A percentile compares a stretch with the other conserved stretches of the same genome.
These are phyloP conservation scores for Tuber magnatum DNA, from an alignment of 495 filamentous ascomycete species.

Conservation along the genomic window DNA sequence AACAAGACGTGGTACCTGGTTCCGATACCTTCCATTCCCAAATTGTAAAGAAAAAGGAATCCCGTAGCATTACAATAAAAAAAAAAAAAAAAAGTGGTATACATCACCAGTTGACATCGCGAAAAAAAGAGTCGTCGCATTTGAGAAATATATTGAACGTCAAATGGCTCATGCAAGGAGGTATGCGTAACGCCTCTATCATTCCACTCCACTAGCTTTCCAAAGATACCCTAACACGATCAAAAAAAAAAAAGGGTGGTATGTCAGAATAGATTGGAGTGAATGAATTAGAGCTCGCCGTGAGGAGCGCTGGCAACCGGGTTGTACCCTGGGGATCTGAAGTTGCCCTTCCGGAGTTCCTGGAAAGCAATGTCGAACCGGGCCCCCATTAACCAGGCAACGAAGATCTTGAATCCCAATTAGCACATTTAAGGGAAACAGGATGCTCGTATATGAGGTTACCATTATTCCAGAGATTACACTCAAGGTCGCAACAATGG, in stretches of 20 bases:
- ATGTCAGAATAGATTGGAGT: background rate
- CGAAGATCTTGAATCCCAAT: slow-evolving; percentile 39
- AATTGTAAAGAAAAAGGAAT: background rate
- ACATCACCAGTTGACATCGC: background rate
- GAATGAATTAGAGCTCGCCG: background rate
- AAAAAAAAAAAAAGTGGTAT: background rate
- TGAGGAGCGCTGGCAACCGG: background rate
- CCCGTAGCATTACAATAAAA: background rate
- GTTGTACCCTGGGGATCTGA: slow-evolving; percentile 29
- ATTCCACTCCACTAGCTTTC: background rate
- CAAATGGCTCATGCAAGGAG: background rate
- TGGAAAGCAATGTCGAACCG: slow-evolving; percentile 58
- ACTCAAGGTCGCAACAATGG: slow-evolving; percentile 55
- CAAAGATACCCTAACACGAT: background rate
- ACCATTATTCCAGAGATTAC: slow-evolving; percentile 64
- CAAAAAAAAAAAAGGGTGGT: background rate
- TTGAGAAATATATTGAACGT: background rate
- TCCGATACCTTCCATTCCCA: background rate
- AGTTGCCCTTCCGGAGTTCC: slow-evolving; percentile 50
- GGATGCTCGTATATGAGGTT: slow-evolving; percentile 29
- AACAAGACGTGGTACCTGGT: background rate
- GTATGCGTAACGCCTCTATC: background rate
- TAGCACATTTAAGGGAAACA: slow-evolving; percentile 14
- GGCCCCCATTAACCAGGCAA: slow-evolving; percentile 46
- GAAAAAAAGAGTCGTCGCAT: background rate